Base-by-base conservation (phyloP, 2,329 filamentous ascomycete species). In the Ophiosphaerella narmari region DNA sequence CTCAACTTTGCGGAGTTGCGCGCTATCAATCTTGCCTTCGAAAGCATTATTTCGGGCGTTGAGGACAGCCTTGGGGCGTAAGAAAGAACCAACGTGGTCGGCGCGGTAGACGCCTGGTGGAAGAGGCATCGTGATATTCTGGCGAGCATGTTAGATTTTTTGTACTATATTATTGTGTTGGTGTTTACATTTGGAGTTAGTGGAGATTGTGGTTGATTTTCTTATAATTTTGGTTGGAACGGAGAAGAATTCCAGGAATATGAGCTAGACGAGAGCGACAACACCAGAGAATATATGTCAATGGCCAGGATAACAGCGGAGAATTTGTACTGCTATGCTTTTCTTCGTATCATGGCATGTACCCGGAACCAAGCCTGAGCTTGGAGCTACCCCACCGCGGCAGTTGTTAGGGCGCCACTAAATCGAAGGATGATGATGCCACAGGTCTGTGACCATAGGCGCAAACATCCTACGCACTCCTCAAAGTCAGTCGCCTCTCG, bases 31-130 rank as follows among this genome's bases (percentile, higher is more conserved):
- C 41, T 73, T 73, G 43, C 74, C 73, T 32, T 75, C 70, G 37
- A 77, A 76, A 9, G 77, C 74, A 39, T 80, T 75, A 50, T 78
- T 73, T 48, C 81, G 80, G 13, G 78, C 77, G 18, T 76, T 73
- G 47, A 82, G 75, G 42, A 83, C 73, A 7, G 74, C 66, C 58
- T 76, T 75, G 50, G 80, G 79, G 29, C 81, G 78, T 16, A 83
- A 74, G 55, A 83, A 79, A 16, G 80, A 82, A 43, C 81, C 80
- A 59, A 83, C 80, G 59, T 83, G 81, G 74, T 83, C 81, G 60
- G 80, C 79, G 49, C 70, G 60, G 59, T 75, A 75, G 44, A 75
- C 71, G 41, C 73, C 73, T 38, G 63, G 56, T 6, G 73, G 73
- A 34, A 75, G 72, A 55, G 65, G 63, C 73, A 75, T 75, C 33